phyloP scores from a whole-genome alignment of 805 yeast genomes.

The Starmerella bombi region DNA sequence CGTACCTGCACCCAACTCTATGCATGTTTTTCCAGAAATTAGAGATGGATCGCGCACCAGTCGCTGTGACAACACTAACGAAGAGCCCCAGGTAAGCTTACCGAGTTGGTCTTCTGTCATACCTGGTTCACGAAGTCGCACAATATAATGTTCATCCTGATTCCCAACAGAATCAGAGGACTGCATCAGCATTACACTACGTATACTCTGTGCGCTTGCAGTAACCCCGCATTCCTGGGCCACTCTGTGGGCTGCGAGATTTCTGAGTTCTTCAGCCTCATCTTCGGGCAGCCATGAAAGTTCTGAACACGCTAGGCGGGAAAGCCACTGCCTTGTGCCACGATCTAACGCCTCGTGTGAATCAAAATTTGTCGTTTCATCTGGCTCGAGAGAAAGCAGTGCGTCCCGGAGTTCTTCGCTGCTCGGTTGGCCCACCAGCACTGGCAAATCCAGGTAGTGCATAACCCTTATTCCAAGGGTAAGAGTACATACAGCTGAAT shows the following conservation, averaged over 20 bases:
- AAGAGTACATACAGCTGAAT: too few species aligned
- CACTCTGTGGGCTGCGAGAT: slow-evolving; percentile 48
- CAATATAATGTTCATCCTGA: slow-evolving; percentile 19
- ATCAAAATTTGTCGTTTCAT: slow-evolving; percentile 16
- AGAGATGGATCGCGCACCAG: slow-evolving; percentile 27
- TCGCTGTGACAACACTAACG: slow-evolving; percentile 52
- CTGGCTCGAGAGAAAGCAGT: slow-evolving; percentile 8
- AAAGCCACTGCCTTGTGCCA: slow-evolving; percentile 26
- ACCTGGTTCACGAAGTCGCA: slow-evolving; percentile 59
- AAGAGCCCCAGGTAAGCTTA: slow-evolving; percentile 91
- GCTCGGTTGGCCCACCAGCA: slow-evolving; percentile 17
- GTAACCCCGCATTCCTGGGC: slow-evolving; percentile 77
- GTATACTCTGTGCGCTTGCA: slow-evolving; percentile 57
- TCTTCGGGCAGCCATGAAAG: slow-evolving; percentile 36
- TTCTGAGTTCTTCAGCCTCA: slow-evolving; percentile 32
- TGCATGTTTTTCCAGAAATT: slow-evolving; percentile 22
- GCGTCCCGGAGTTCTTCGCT: slow-evolving; percentile 11
- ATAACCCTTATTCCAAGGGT: slow-evolving; percentile 4
- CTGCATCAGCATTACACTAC: slow-evolving; percentile 42
- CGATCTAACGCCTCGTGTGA: slow-evolving; percentile 13
- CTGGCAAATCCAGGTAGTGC: slow-evolving; percentile 26
- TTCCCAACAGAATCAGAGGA: slow-evolving; percentile 21
- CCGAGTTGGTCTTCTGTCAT: slow-evolving; percentile 80
- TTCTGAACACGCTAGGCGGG: slow-evolving; percentile 23
- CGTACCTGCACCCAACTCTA: slow-evolving; percentile 90